Evolutionary conservation across 2,329 filamentous ascomycete species (phyloP), one percentile per base, ranked within the genome.

Genomic region (Arthrobotrys pseudoclavata): DNA sequence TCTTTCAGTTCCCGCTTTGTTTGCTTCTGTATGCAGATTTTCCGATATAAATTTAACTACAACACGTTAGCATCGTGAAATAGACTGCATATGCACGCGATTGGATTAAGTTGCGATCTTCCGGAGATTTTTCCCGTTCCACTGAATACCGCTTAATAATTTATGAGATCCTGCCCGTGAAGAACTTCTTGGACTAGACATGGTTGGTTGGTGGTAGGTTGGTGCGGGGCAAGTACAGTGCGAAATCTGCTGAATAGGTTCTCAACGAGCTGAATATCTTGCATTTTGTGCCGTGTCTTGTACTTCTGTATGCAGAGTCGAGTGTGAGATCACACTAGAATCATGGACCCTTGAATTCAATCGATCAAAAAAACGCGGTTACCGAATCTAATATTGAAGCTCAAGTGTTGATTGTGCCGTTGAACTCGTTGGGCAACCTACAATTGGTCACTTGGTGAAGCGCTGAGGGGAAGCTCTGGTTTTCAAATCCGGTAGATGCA

Each of bases 51-150:
- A 53, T 20, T 53, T 31, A 31, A 31, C 50, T 18, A 53, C 26
- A 53, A 53, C 4, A 31, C 18, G 50, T 53, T 53, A 53, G 50
- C 5, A 53, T 53, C 50, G 50, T 53, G 50, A 53, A 53, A 18
- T n/a, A 31, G 13, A 18, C 13, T 18, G 24, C 50, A 53, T 53
- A 53, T 53, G 50, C 50, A 53, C 13, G 9, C 1, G 26, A 53
- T 53, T 29, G 13, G 13, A 53, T 53, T 53, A 31, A 53, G 50
- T 53, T 31, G 26, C 12, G 50, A 53, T 53, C 50, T 3, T 31
- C 50, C 50, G 50, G 50, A 53, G 26, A 53, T 31, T 53, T n/a
- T 53, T 53, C 50, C 50, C 50, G 50, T 53, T 26, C 26, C 50
- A 26, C 50, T 53, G 7, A 15, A 53, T 53, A n/a, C 13, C 50